phyloP scores from a whole-genome alignment of 1,284 basidiomycete species.

The Vanrija sp. region DNA sequence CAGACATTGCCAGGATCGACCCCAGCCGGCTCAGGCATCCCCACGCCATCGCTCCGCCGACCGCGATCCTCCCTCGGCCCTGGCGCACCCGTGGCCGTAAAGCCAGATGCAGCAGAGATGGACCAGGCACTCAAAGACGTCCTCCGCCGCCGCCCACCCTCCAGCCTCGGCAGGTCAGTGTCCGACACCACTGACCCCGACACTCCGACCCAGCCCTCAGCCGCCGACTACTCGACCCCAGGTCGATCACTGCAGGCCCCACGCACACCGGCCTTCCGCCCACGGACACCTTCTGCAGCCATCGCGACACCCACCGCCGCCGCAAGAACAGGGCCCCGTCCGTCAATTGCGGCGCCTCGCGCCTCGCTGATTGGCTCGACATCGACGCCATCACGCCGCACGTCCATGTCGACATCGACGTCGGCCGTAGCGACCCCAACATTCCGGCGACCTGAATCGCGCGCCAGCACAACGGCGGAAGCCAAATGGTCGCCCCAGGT shows the following conservation, averaged over 20 bases:
- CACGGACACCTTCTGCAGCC: conserved; percentile 20
- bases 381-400: conserved; percentile 26
- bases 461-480: conserved; percentile 22
- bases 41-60: conserved; percentile 36
- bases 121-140: conserved; percentile 40
- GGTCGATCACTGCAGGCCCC: conserved; percentile 19
- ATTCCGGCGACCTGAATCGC: conserved; percentile 34
- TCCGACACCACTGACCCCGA: conserved; percentile 26
- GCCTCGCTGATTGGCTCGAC: conserved; percentile 29
- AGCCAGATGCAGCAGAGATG: conserved; percentile 29
- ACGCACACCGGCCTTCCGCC: conserved; percentile 36
- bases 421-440: conserved; percentile 27
- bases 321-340: conserved; percentile 27
- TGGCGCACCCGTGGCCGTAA: background rate
- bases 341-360: conserved; percentile 22
- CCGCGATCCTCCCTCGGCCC: conserved; percentile 43
- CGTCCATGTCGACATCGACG: conserved; percentile 35
- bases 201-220: conserved; percentile 24
- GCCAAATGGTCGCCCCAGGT: conserved; percentile 46
- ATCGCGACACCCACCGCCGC: conserved; percentile 23
- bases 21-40: conserved; percentile 26
- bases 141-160: conserved; percentile 29
- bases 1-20: conserved; percentile 21
- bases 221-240: conserved; percentile 3
- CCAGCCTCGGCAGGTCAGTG: background rate